Conservation (phyloP, 441 rosid genomes). For the Populus hybrid region DNA sequence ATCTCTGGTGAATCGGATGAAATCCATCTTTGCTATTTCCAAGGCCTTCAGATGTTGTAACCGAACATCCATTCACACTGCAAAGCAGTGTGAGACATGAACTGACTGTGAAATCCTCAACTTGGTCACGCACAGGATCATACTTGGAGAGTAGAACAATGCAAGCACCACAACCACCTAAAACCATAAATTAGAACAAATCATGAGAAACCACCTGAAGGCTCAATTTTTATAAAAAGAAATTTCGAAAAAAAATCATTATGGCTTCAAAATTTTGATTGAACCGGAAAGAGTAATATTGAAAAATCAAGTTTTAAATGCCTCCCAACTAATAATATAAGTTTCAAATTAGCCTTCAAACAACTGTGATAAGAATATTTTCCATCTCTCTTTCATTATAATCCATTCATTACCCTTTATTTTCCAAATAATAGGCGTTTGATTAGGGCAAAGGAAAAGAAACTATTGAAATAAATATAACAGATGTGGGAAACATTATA, state of each 20-base stretch:
- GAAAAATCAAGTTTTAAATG: not conserved
- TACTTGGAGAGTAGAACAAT: constrained; percentile 71
- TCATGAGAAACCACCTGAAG: not conserved
- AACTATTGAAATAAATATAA: no score
- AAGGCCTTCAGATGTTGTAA: constrained; percentile 82
- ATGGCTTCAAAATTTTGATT: no score
- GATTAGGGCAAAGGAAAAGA: no score
- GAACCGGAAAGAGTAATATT: no score
- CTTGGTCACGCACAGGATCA: constrained; percentile 38
- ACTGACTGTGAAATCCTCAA: constrained; percentile 64
- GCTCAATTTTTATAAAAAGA: not conserved
- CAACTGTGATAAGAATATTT: no score
- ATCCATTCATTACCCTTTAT: no score
- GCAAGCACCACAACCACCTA: constrained; percentile 96
- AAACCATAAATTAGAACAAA: constrained; percentile 9
- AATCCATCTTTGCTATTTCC: constrained; percentile 80
- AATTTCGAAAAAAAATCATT: no score
- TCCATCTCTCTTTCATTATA: no score
- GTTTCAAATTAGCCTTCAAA: no score
- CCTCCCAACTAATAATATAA: no score
- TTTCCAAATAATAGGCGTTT: no score
- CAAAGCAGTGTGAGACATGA: constrained; percentile 89
- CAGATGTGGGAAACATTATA: no score
- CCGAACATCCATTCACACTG: constrained; percentile 64
- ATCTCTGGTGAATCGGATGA: constrained; percentile 72